Base-by-base conservation (phyloP, 225 moss, liverwort and hornwort species). In the Antitrichia curtipendula region DNA sequence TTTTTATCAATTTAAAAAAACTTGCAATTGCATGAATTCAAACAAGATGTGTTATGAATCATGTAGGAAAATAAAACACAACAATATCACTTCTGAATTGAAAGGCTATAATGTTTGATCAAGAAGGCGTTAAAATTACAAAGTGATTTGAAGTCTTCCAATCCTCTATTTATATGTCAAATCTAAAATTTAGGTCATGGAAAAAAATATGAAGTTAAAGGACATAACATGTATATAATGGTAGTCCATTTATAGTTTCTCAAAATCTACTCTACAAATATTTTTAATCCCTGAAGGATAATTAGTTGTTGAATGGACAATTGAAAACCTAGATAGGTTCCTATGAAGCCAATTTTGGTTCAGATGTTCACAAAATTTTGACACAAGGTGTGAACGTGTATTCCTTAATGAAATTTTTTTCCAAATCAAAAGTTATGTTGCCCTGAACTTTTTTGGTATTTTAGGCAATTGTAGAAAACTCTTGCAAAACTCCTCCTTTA, bases 171-270 rank as follows among this genome's bases (percentile, higher is more conserved):
- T 25, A 16, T 5, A 71, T 27, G 23, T 15, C 5, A 27, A 25
- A 15, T 16, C 5, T 27, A 16, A 70, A 41, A 41, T 25, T 41
- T 14, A 70, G 14, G 4, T 40, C 5, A 70, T 41, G 3, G 8
- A 41, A 41, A 9, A 70, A 69, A 41, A 2, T 9, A 43, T 16
- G 43, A 70, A 8, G 5, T 9, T 3, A 6, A 5, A 71, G 9
- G 9, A 43, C 1, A 27, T 27, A 6, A 16, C 2, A 27, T 25
- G 5, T 9, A 9, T 27, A 41, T 3, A 27, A 43, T 1, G 0
- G 1, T 43, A 16, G 5, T 71, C 2, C 6, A 27, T 27, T 41
- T 43, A 71, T 1, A 3, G 1, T 0, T 69, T 40, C 1, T 36
- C 14, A 40, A 69, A 69, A 8, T 24, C 69, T 40, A 68, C 2